Base-by-base conservation (phyloP, 192 early-diverging fungal species). In the Pecoramyces ruminantium region DNA sequence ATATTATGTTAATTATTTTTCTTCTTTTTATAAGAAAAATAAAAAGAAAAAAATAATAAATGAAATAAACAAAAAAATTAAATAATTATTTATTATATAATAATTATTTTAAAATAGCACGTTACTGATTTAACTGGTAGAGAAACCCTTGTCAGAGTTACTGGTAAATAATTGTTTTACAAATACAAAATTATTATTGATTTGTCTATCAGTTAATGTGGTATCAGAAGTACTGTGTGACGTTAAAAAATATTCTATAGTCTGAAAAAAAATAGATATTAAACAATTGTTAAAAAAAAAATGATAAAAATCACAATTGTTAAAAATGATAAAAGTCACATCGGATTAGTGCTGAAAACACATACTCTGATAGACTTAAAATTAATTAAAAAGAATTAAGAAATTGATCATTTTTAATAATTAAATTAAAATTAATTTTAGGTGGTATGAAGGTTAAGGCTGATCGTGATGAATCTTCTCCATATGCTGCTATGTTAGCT, bases 371-470 rank as follows among this genome's bases (percentile, higher is more conserved):
- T 67, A 67, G 51, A 67, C 51, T 67, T 67, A 67, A 67, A 21
- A n/a, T n/a, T n/a, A n/a, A 21, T 51, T 2, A 21, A 21, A 67
- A n/a, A 67, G 25, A 67, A 39, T 21, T n/a, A 34, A 34, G 25
- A 67, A 67, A 67, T 67, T 67, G 51, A 67, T 67, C 4, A 67
- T 67, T 4, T 67, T 67, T n/a, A 67, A 67, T 21, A 67, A 67
- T 14, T 14, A 39, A 39, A 39, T 39, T 13, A 39, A 8, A 39
- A 39, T 14, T 14, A 39, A 39, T 14, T 39, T 42, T 38, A 96
- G 96, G 96, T 92, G 98, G 98, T 84, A 99, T 99, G 98, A 98
- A 96, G 92, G 98, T 99, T 86, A 99, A 99, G 94, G 95, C 96
- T 79, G 98, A 99, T 89, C 97, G 98, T 92, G 98, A 99, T 88